A percentile compares a stretch with the other conserved stretches of the same genome.
Evolutionary conservation across 2,329 filamentous ascomycete species (phyloP).

Genomic region (Monilinia fructicola): DNA sequence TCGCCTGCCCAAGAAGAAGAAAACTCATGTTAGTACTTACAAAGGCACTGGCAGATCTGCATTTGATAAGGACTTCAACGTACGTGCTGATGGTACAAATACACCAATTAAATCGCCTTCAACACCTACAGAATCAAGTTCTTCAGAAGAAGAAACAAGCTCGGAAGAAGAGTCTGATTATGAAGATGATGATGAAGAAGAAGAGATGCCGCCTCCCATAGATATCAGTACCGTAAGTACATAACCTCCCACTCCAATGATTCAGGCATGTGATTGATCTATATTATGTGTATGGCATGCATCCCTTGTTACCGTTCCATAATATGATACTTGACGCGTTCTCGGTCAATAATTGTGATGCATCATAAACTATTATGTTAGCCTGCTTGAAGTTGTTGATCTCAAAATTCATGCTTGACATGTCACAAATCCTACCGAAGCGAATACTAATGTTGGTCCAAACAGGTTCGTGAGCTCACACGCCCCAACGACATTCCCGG

Average conservation of each 20-base stretch:
- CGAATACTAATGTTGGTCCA: conserved; percentile 14
- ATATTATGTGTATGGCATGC: neutral
- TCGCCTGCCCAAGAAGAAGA: conserved; percentile 32
- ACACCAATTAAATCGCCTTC: conserved; percentile 27
- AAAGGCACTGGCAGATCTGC: conserved; percentile 36
- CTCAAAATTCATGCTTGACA: neutral
- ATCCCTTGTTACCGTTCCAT: neutral
- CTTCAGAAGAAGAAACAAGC: conserved; percentile 38
- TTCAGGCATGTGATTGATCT: neutral
- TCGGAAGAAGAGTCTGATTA: conserved; percentile 41
- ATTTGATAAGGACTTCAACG: conserved; percentile 27
- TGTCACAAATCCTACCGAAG: neutral
- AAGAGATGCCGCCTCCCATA: conserved; percentile 30
- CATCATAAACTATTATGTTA: neutral
- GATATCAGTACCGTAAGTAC: conserved; percentile 39
- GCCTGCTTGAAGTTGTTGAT: neutral
- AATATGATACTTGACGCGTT: neutral
- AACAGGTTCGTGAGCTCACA: conserved; percentile 36
- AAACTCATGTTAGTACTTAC: conserved; percentile 31
- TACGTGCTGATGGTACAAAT: conserved; percentile 30
- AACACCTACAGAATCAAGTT: conserved; percentile 37
- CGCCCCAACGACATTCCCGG: conserved; percentile 48
- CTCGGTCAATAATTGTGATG: neutral
- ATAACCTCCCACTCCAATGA: neutral
- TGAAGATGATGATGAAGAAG: conserved; percentile 38